A percentile compares a stretch with the other conserved stretches of the same genome.
phyloP scores from a whole-genome alignment of 176 grass and related monocot genomes.

The Carex parvula region DNA sequence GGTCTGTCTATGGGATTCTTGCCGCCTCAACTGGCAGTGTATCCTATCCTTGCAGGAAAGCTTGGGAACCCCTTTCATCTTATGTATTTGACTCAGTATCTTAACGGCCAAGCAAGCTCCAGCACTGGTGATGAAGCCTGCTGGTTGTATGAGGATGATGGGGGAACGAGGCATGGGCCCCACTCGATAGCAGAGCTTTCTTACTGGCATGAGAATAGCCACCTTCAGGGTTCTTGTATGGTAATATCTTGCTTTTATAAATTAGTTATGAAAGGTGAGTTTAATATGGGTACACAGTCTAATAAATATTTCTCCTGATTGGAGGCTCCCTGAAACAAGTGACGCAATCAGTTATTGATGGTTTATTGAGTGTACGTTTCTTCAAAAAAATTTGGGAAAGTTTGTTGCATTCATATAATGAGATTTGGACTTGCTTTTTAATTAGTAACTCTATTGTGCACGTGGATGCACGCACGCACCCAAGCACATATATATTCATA shows the following conservation, averaged over 20 bases:
- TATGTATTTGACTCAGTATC: slow-evolving; percentile 58
- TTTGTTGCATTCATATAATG: neutral
- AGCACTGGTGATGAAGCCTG: slow-evolving; percentile 63
- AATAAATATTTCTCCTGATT: neutral
- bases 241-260: slow-evolving; percentile 39
- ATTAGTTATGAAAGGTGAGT: neutral
- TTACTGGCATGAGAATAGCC: slow-evolving; percentile 91
- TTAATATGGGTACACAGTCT: neutral
- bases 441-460: neutral
- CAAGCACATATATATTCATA: neutral
- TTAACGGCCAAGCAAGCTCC: slow-evolving; percentile 34
- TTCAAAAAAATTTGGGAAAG: neutral
- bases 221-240: slow-evolving; percentile 84
- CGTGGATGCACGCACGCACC: neutral
- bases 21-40: slow-evolving; percentile 62
- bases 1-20: slow-evolving; percentile 72
- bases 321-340: neutral
- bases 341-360: neutral
- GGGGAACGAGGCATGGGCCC: slow-evolving; percentile 62
- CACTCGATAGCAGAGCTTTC: slow-evolving; percentile 92
- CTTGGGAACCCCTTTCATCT: slow-evolving; percentile 50
- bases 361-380: neutral
- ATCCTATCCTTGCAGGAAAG: slow-evolving; percentile 58
- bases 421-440: neutral
- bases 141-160: slow-evolving; percentile 94